Evolutionary conservation across 257 asterid species (phyloP).

Genomic region (Cynanchum wilfordii): DNA sequence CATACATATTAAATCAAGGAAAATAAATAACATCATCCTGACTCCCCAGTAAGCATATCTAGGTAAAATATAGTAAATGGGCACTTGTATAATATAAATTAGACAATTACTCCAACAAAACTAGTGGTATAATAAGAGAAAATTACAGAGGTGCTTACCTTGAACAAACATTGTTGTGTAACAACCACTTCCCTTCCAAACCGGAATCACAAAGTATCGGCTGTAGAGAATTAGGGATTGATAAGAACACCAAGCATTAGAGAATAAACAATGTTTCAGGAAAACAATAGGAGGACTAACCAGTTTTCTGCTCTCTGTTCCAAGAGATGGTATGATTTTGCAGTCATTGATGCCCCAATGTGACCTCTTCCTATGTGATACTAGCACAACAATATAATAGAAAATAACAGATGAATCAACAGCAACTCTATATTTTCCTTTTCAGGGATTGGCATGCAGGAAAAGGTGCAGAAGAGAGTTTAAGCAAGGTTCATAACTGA

Average conservation of each 20-base stretch:
- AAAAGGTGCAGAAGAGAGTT: no score
- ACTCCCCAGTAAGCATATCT: neutral
- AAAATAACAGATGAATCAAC: neutral
- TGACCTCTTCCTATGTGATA: slow-evolving; percentile 97
- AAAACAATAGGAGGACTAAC: slow-evolving; percentile 28
- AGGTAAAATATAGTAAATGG: no score
- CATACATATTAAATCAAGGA: neutral
- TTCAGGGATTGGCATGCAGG: no score
- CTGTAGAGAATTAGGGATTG: slow-evolving; percentile 34
- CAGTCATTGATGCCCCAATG: slow-evolving; percentile 71
- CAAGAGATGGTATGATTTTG: slow-evolving; percentile 57
- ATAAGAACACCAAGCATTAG: slow-evolving; percentile 15
- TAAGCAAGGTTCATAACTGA: no score
- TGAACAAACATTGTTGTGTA: slow-evolving; percentile 84
- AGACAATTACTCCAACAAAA: neutral
- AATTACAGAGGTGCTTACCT: slow-evolving; percentile 38
- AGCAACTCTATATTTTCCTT: neutral
- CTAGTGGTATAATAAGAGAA: slow-evolving; percentile 3
- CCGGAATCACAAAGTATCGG: slow-evolving; percentile 80
- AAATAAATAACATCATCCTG: neutral
- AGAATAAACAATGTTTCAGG: slow-evolving; percentile 7
- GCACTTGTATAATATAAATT: neutral
- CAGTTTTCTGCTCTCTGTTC: slow-evolving; percentile 74
- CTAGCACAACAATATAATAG: slow-evolving; percentile 37
- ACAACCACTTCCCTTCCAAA: slow-evolving; percentile 96